Evolutionary conservation across 2,329 filamentous ascomycete species (phyloP).

Genomic region (Aspergillus terreus): DNA sequence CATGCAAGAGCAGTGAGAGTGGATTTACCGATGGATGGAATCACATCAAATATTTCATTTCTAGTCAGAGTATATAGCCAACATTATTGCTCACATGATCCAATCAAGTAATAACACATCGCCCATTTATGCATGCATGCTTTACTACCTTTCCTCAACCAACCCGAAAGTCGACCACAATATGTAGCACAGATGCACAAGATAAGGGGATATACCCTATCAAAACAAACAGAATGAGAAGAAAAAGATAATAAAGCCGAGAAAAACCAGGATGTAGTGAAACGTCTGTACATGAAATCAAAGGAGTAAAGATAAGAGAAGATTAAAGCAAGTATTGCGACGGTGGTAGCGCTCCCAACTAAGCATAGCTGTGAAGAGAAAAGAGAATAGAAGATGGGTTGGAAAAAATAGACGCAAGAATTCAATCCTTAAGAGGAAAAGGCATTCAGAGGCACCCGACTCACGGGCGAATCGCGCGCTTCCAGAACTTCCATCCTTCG

Average conservation of each 20-base stretch:
- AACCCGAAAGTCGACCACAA: not conserved
- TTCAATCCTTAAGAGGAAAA: too few relatives aligned
- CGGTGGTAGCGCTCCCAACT: too few relatives aligned
- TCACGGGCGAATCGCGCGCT: constrained; percentile 28
- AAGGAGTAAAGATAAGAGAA: not conserved
- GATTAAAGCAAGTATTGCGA: not conserved
- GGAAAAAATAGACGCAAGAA: not conserved
- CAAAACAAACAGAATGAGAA: not conserved
- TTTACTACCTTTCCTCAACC: not conserved
- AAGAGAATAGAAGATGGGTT: not conserved
- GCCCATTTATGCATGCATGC: too few relatives aligned
- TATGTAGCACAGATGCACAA: too few relatives aligned
- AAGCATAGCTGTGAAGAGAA: not conserved
- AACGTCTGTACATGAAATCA: not conserved
- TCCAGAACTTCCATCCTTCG: constrained; percentile 87
- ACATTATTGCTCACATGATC: too few relatives aligned
- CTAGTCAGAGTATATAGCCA: too few relatives aligned
- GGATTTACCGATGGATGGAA: too few relatives aligned
- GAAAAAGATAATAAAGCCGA: constrained; percentile 2
- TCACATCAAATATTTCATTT: too few relatives aligned
- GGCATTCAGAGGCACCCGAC: not conserved
- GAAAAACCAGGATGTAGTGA: not conserved
- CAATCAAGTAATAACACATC: too few relatives aligned
- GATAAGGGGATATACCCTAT: not conserved
- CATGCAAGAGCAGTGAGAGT: too few relatives aligned